Evolutionary conservation across 208 protist genomes (phyloP).

Genomic region (Strigomonas culicis): DNA sequence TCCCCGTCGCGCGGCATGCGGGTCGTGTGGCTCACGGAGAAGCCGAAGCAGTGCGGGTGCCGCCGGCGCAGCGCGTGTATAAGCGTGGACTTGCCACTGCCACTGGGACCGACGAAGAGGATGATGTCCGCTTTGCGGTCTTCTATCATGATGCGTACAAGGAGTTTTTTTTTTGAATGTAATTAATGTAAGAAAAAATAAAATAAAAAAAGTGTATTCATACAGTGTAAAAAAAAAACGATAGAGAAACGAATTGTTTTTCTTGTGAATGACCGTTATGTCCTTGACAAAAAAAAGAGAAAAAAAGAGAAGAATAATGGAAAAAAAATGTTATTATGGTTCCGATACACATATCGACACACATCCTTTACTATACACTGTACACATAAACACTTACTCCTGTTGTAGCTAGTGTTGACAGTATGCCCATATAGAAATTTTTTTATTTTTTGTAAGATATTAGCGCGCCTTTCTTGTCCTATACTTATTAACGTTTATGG

Average conservation of each 20-base stretch:
- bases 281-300: neutral
- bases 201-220: slow-evolving; percentile 1
- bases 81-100: slow-evolving; percentile 87
- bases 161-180: slow-evolving; percentile 6
- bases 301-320: slow-evolving; percentile 10
- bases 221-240: slow-evolving; percentile 9
- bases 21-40: slow-evolving; percentile 90
- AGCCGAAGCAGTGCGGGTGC: slow-evolving; percentile 68
- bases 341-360: too few relatives aligned
- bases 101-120: slow-evolving; percentile 82
- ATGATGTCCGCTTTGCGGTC: slow-evolving; percentile 38
- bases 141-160: neutral
- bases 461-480: neutral
- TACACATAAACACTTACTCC: neutral
- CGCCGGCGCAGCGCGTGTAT: slow-evolving; percentile 50
- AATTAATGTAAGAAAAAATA: slow-evolving; percentile 3
- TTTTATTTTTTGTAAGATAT: neutral
- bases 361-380: neutral
- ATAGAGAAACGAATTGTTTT: slow-evolving; percentile 1
- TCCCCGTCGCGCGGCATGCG: slow-evolving; percentile 70
- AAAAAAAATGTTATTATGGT: slow-evolving; percentile 4
- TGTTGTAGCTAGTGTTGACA: neutral
- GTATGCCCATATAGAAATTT: neutral
- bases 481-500: slow-evolving; percentile 10
- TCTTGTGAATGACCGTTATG: neutral